Base-by-base conservation (phyloP, 2,329 filamentous ascomycete genomes). In the Escovopsis sp. region DNA sequence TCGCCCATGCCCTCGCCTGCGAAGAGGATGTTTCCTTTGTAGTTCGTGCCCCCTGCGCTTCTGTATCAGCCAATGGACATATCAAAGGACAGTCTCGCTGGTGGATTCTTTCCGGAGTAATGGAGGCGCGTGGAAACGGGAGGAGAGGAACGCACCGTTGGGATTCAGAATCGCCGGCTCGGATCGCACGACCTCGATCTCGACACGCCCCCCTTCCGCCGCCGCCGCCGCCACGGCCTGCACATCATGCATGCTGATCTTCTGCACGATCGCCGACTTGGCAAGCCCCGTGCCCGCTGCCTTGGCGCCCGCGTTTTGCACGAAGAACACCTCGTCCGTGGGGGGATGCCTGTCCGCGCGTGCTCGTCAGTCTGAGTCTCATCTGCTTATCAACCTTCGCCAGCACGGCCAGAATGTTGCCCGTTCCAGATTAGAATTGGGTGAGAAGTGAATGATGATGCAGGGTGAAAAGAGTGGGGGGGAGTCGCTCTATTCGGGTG, bases 311-410 rank as follows among this genome's bases (percentile, higher is more conserved):
- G 65, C 65, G 35, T 63, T 66, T 38, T 69, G 64, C 2, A 58
- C 63, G 37, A 70, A 69, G 46, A 69, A 68, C 30, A 67, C 53
- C 36, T 68, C 64, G 30, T 68, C 58, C 0, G 62, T 66, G 3
- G 54, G 56, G 6, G 43, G 49, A 25, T 56, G 34, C 40, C 40
- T 42, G 11, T 4, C 14, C 19, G 12, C 5, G 5, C 10, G n/a
- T 26, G 28, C 32, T n/a, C n/a, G n/a, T n/a, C n/a, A n/a, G n/a
- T n/a, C n/a, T n/a, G n/a, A n/a, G n/a, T n/a, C n/a, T n/a, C n/a
- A n/a, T n/a, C n/a, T n/a, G n/a, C n/a, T n/a, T n/a, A n/a, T n/a
- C n/a, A n/a, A n/a, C n/a, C n/a, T n/a, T n/a, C n/a, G n/a, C n/a
- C n/a, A n/a, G n/a, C n/a, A n/a, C n/a, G n/a, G n/a, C n/a, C n/a